Conservation (phyloP, 2,329 filamentous ascomycete genomes). For the Aspergillus tanneri region DNA sequence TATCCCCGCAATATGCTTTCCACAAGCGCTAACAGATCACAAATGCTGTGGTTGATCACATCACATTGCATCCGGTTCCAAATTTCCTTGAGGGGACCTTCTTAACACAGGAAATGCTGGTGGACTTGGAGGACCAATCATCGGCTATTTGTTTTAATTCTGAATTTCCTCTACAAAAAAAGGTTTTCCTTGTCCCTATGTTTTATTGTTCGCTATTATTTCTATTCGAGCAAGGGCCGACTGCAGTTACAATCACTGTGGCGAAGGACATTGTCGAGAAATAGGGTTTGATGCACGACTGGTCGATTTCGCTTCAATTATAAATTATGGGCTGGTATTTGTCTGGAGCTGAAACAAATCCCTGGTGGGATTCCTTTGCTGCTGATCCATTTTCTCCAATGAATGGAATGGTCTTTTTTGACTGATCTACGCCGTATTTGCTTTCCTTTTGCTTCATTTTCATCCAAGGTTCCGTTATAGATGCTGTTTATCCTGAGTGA, state of each 20-base stretch:
- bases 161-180: too few species aligned
- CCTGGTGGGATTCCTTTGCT: not conserved
- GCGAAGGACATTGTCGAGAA: not conserved
- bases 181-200: not conserved
- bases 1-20: slow-evolving; percentile 8
- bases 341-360: not conserved
- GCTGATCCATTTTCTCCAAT: not conserved
- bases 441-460: not conserved
- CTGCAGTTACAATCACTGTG: not conserved
- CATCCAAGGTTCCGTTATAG: too few species aligned
- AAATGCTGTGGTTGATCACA: slow-evolving; percentile 15
- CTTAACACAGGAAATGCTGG: not conserved
- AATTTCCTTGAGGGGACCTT: not conserved
- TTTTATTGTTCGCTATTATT: too few species aligned
- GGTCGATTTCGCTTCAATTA: not conserved
- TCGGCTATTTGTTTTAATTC: too few species aligned
- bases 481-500: too few species aligned
- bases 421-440: not conserved
- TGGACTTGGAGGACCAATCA: not conserved
- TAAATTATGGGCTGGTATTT: not conserved
- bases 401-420: not conserved
- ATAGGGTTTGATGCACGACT: not conserved
- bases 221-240: too few species aligned
- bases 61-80: slow-evolving; percentile 16
- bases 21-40: not conserved